Base-by-base conservation (phyloP, 257 asterid genomes). In the Coffea canephora region DNA sequence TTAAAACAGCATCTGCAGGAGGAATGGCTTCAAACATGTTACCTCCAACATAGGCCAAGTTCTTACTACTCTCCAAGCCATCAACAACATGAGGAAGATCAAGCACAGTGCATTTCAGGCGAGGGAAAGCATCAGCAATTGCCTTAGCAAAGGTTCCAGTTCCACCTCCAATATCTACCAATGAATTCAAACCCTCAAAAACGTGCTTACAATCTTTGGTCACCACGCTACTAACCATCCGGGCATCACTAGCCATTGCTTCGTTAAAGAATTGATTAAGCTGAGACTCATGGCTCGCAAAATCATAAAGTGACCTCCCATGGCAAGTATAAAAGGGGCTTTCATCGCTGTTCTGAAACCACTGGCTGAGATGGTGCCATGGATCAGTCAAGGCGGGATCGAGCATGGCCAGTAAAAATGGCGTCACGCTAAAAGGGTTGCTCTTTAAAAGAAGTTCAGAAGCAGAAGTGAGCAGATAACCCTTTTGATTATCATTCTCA, bases 11-110 rank as follows among this genome's bases (percentile, higher is more conserved):
- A 68, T 86, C 72, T 19, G 83, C 86, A 8, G 48, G 67, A 46
- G 89, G 89, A 69, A 85, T 59, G 18, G 2, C 70, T 64, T 69
- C 80, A 27, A 83, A 78, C 85, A 83, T 83, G 21, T 80, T 54
- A 45, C 89, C 89, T 5, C 43, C 39, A n/a, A 83, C 76, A 69
- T 36, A 69, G 6, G 13, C 45, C 31, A 69, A 19, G 31, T 69
- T 69, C 12, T 18, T 23, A 39, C 8, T 49, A 36, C 70, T 64
- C 18, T 36, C 16, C 68, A 19, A 4, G 55, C 41, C 8, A 61
- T 82, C 36, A 79, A 85, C 39, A 16, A 77, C 27, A 25, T 41
- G 80, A 15, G 73, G 80, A 45, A 41, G 80, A 45, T 77, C 80
- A 43, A 0, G 54, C 41, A 78, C 76, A 5, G 39, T 34, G 76